Base-by-base conservation (phyloP, 345 rosid genomes). In the Arabis alpina region DNA sequence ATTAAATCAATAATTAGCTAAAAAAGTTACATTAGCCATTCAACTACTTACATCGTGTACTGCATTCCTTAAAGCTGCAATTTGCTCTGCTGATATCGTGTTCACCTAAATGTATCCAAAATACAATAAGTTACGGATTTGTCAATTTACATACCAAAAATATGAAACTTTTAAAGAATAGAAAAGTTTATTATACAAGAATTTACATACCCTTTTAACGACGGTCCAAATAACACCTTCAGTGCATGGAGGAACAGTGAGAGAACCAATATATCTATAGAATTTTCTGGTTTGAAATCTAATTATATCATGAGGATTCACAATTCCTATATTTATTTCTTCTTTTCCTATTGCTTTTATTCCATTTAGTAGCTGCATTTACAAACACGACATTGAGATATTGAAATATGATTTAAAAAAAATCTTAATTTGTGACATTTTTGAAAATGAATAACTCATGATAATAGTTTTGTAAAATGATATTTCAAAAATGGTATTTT, bases 161-260 rank as follows among this genome's bases (percentile, higher is more conserved):
- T 0, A 12, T 11, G 2, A 10, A 34, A 15, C 36, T 52, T 24
- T 9, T 4, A 49, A 56, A 4, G 39, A 50, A 56, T 47, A 23
- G 3, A 28, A 3, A n/a, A 23, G 0, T 12, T 37, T 3, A 28
- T 0, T 14, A 19, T 16, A 43, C 24, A 15, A 10, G 0, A 28
- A 49, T 12, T 3, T 39, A 58, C n/a, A 32, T 54, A 86, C 94
- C 89, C 64, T 80, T 40, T 77, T 71, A 15, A 74, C 58, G 15
- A 88, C 43, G 6, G 89, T 91, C 97, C 97, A 91, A 56, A 85
- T 42, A 44, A 86, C 85, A 5, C 92, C 95, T 78, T 90, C 89
- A 0, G 85, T 86, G 76, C 97, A 88, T 1, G 93, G 92, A 76
- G 97, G 91, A 74, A 37, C 47, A 3, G 95, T 84, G n/a, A 88